Base-by-base conservation (phyloP, 148 eudicot genomes). In the Drosera capensis region DNA sequence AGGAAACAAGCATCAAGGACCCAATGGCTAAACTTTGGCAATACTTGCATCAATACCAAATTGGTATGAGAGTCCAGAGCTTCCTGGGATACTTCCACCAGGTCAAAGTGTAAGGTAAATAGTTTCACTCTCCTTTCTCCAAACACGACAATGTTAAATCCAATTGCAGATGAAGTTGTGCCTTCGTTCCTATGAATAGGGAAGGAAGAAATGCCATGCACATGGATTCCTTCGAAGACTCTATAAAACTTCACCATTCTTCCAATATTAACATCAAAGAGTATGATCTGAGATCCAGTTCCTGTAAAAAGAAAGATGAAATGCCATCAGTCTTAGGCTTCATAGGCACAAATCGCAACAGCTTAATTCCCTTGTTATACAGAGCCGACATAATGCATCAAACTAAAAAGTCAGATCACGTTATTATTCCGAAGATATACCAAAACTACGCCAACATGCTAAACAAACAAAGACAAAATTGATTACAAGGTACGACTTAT, bases 61-160 rank as follows among this genome's bases (percentile, higher is more conserved):
- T 54, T 54, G 8, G 50, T 20, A 14, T n/a, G 15, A 8, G 54
- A 48, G 20, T 49, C 21, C 3, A 36, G 25, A 3, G 44, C 49
- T 14, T 48, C 36, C 14, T 57, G 48, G 19, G 48, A 48, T 14
- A 12, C 23, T 20, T 46, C 19, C 5, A 14, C 40, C 31, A 59
- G 5, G 3, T 46, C 53, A 49, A 84, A 63, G 40, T 20, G 40
- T 39, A 90, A 58, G 22, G 42, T 67, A 46, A 68, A 80, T 9
- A 80, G 46, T 52, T 90, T 90, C 4, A 90, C 82, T 65, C 75
- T 70, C 51, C 75, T 71, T 60, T 90, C 97, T 5, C 97, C 97
- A 37, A 64, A 90, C 6, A 84, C 67, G 20, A 68, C 77, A 43
- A 90, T 53, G 12, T 28, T 60, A 44, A 67, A 78, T 37, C 55